Conservation (phyloP, 1,139 yeast genomes). For the Arxiozyma bovina region DNA sequence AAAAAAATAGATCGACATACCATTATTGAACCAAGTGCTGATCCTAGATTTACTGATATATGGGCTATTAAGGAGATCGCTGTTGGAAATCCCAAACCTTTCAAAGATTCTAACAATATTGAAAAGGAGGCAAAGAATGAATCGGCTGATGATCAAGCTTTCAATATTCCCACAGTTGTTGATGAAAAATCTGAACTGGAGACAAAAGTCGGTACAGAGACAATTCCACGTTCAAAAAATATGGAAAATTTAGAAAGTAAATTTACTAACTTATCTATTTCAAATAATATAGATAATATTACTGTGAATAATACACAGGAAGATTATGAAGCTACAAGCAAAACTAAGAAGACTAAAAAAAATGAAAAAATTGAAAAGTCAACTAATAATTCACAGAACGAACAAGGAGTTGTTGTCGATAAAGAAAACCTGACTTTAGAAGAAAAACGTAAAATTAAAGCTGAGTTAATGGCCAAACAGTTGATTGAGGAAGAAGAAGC, state of each 20-base stretch:
- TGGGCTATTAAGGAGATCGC: slow-evolving; percentile 2
- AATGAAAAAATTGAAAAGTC: background rate
- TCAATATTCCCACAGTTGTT: background rate
- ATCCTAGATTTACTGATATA: background rate
- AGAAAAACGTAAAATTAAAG: slow-evolving; percentile 13
- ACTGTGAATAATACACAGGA: background rate
- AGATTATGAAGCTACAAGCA: background rate
- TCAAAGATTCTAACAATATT: background rate
- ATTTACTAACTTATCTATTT: background rate
- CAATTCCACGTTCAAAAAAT: background rate
- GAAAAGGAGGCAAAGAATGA: background rate
- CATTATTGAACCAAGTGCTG: background rate
- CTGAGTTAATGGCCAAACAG: slow-evolving; percentile 20
- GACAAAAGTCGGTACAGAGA: background rate
- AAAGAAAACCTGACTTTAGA: background rate
- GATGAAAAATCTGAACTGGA: background rate
- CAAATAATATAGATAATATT: background rate
- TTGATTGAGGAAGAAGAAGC: slow-evolving; percentile 20
- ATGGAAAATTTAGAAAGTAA: background rate
- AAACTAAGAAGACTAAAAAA: background rate
- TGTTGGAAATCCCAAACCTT: slow-evolving; percentile 1
- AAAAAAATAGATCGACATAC: slow-evolving; percentile 8
- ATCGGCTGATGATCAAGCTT: background rate
- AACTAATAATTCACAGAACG: background rate
- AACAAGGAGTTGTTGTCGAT: background rate